phyloP scores from a whole-genome alignment of 2,329 filamentous ascomycete species.

The Capronia americana region DNA sequence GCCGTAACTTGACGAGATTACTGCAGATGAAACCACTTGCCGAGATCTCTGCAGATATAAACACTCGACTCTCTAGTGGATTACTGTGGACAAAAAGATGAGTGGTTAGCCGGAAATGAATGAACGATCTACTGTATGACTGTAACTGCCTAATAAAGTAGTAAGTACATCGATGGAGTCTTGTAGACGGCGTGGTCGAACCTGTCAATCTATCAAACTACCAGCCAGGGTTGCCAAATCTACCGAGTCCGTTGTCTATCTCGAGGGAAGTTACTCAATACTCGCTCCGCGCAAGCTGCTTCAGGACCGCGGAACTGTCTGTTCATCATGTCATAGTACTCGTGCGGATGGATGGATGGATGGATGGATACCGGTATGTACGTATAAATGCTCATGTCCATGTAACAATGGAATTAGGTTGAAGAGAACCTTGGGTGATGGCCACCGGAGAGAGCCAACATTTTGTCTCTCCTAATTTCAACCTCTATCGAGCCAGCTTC shows the following conservation, averaged over 20 bases:
- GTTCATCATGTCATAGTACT: neutral
- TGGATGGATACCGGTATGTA: too few species aligned
- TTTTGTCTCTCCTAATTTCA: neutral
- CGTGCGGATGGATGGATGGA: too few species aligned
- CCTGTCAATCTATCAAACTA: neutral
- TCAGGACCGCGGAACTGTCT: neutral
- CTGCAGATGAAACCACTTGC: neutral
- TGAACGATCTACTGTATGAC: neutral
- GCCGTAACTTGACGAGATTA: neutral
- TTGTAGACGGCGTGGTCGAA: neutral
- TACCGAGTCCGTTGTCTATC: neutral
- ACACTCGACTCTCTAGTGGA: too few species aligned
- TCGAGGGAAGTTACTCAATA: neutral
- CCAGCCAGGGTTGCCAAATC: neutral
- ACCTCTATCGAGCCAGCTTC: neutral
- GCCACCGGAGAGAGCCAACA: neutral
- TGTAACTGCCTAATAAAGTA: neutral
- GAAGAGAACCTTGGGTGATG: neutral
- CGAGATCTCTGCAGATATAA: too few species aligned
- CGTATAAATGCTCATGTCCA: too few species aligned
- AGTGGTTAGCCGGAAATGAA: neutral
- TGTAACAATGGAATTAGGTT: neutral
- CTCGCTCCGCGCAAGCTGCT: neutral
- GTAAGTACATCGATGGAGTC: neutral
- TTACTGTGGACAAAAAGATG: neutral